phyloP scores from a whole-genome alignment of 371 early-diverging fungal species.

The Batkoa obscura region DNA sequence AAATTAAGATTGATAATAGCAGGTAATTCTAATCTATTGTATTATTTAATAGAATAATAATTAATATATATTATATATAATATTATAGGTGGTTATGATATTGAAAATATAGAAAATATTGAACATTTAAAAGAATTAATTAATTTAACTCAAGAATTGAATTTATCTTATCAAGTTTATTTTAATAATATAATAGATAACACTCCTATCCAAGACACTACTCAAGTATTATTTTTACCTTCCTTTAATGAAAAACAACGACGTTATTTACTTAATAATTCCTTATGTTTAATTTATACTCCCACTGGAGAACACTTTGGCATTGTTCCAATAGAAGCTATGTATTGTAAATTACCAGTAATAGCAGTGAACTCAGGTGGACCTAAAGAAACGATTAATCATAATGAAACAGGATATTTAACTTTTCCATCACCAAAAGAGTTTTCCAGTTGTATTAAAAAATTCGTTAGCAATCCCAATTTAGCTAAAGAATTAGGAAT shows the following conservation, averaged over 20 bases:
- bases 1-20: slow-evolving; percentile 51
- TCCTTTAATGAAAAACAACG: slow-evolving; percentile 73
- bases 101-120: slow-evolving; percentile 63
- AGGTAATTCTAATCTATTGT: slow-evolving; percentile 16
- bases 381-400: slow-evolving; percentile 52
- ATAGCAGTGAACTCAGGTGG: slow-evolving; percentile 78
- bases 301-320: slow-evolving; percentile 91
- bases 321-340: slow-evolving; percentile 89
- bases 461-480: slow-evolving; percentile 15
- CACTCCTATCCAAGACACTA: slow-evolving; percentile 14
- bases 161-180: no score
- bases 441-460: slow-evolving; percentile 42
- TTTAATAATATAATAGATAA: no score
- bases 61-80: not conserved
- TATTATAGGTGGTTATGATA: slow-evolving; percentile 62
- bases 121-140: slow-evolving; percentile 57
- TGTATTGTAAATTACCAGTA: slow-evolving; percentile 74
- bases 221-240: slow-evolving; percentile 66
- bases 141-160: slow-evolving; percentile 22
- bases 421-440: slow-evolving; percentile 28
- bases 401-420: slow-evolving; percentile 60
- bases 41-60: not conserved
- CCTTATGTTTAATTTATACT: slow-evolving; percentile 65
- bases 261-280: slow-evolving; percentile 37
- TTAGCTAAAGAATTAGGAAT: slow-evolving; percentile 7